Evolutionary conservation across 2,329 filamentous ascomycete species (phyloP).

Genomic region (Domatiomyces catenatus): DNA sequence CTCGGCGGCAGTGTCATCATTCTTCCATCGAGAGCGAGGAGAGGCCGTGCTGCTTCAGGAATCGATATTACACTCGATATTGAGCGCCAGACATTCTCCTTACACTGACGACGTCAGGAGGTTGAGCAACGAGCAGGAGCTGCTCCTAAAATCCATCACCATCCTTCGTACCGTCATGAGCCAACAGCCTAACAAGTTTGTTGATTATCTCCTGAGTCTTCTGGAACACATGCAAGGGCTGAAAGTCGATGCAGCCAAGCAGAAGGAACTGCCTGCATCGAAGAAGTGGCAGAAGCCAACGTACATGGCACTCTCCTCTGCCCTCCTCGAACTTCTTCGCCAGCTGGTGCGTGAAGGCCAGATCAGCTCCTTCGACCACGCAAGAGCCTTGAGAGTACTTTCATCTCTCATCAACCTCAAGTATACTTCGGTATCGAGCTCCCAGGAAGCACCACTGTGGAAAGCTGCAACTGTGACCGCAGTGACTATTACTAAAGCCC

Average conservation of each 20-base stretch:
- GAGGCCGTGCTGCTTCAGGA: constrained; percentile 4
- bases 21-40: constrained; percentile 1
- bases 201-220: constrained; percentile 59
- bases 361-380: neutral
- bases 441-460: constrained; percentile 62
- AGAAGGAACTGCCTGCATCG: constrained; percentile 5
- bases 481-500: constrained; percentile 45
- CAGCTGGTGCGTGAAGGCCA: constrained; percentile 5
- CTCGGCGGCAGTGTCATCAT: constrained; percentile 4
- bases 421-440: constrained; percentile 59
- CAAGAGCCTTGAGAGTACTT: neutral
- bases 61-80: constrained; percentile 6
- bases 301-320: constrained; percentile 64
- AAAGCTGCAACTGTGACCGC: constrained; percentile 58
- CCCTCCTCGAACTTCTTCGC: constrained; percentile 11
- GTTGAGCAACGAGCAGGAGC: constrained; percentile 13
- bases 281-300: constrained; percentile 40
- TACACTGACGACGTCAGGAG: constrained; percentile 17
- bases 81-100: constrained; percentile 12
- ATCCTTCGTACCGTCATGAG: constrained; percentile 17
- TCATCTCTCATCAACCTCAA: constrained; percentile 51
- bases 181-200: constrained; percentile 48
- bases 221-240: constrained; percentile 49
- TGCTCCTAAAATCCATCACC: constrained; percentile 5
- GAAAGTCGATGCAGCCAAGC: constrained; percentile 3